These are phyloP conservation scores for Helicostylum pulchrum DNA, from an alignment of 192 early-diverging fungal genomes.

Conservation along the genomic window DNA sequence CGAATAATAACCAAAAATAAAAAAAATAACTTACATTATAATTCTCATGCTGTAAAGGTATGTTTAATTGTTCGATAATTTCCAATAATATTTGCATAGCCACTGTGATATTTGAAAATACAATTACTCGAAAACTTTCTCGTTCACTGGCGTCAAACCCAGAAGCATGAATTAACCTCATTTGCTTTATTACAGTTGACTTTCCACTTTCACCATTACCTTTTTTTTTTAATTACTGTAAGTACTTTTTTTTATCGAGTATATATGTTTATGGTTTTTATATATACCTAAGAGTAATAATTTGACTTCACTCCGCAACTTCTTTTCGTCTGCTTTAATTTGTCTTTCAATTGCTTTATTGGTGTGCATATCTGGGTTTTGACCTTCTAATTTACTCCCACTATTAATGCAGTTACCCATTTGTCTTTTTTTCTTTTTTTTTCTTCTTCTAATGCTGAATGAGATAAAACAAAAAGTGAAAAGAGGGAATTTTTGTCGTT, in stretches of 20 bases:
- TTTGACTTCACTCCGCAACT: constrained; percentile 35
- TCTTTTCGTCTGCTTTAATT: constrained; percentile 34
- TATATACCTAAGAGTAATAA: constrained; percentile 30
- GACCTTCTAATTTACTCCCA: too few relatives aligned
- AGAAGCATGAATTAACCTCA: constrained; percentile 47
- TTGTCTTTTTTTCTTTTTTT: too few relatives aligned
- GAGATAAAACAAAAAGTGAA: too few relatives aligned
- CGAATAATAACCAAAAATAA: too few relatives aligned
- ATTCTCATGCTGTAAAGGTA: constrained; percentile 17
- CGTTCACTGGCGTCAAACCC: constrained; percentile 40
- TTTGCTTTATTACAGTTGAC: constrained; percentile 53
- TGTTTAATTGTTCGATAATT: constrained; percentile 30
- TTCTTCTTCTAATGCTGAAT: too few relatives aligned
- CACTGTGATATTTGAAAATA: constrained; percentile 41
- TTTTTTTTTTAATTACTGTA: too few relatives aligned
- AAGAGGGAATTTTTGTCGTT: too few relatives aligned
- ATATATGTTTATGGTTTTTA: neutral
- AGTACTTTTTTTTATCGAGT: neutral
- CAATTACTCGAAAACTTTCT: constrained; percentile 40
- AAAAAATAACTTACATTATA: neutral
- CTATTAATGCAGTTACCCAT: too few relatives aligned
- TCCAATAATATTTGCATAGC: constrained; percentile 44
- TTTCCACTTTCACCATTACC: constrained; percentile 58
- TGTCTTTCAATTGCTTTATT: constrained; percentile 25
- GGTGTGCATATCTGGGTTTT: too few relatives aligned